Evolutionary conservation across 164 flowering plant genomes (phyloP), one percentile per base, ranked within the genome.

Genomic region (Warburgia ugandensis): DNA sequence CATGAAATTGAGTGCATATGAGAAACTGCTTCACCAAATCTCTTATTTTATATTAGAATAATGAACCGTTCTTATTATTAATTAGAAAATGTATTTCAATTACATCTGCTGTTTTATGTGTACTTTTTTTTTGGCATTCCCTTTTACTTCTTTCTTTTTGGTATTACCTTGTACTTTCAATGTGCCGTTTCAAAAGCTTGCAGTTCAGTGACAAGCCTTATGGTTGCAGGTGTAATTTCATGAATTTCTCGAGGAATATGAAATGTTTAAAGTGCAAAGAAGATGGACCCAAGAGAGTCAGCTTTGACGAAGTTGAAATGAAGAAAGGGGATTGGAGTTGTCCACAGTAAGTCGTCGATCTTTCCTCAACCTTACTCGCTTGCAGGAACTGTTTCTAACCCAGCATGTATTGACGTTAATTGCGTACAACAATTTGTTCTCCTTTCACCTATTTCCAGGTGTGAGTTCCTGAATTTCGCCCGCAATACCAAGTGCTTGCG

Each of bases 301-400:
- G 47, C 41, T 48, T 14, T 39, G 59, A 46, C 47, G 68, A 63
- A 6, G 46, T 58, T 39, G 78, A 77, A 69, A 83, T 70, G 86
- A 83, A 85, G 73, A 72, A 71, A 64, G 97, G 97, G 36, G 97
- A 88, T 55, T 88, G 94, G 97, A 70, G 62, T 46, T 88, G 97
- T 56, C 67, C 78, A 36, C 42, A 68, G 97, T 88, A 71, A 74
- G 78, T 70, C 50, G 4, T 1, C 37, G n/a, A n/a, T n/a, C n/a
- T n/a, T n/a, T n/a, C 17, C n/a, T 27, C 6, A 10, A 25, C 29
- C 17, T 45, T 16, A 1, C n/a, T 10, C 5, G 14, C 41, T 37
- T 14, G 16, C 5, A 37, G 41, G 39, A 10, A 12, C n/a, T n/a
- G n/a, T n/a, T n/a, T n/a, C n/a, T n/a, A n/a, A n/a, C n/a, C n/a